phyloP scores from a whole-genome alignment of 2,329 filamentous ascomycete species.

The Lasiodiplodia sp. region DNA sequence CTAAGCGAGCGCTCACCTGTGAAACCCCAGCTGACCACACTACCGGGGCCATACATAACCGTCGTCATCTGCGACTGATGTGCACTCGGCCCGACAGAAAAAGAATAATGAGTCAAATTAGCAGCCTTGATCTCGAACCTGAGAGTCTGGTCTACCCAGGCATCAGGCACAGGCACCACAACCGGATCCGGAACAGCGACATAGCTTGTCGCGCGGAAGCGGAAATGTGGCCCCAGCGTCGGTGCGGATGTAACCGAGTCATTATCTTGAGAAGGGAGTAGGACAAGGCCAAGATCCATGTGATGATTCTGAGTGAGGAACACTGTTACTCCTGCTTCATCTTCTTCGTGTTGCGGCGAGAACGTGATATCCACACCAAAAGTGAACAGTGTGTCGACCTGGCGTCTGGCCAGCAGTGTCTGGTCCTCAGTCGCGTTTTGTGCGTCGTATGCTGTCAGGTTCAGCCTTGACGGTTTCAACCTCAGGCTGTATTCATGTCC shows the following conservation, averaged over 20 bases:
- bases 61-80: conserved; percentile 30
- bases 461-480: conserved; percentile 58
- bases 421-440: conserved; percentile 58
- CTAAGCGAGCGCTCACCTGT: conserved; percentile 30
- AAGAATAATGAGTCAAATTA: conserved; percentile 56
- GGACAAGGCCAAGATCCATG: conserved; percentile 53
- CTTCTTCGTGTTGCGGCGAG: conserved; percentile 44
- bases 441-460: conserved; percentile 62
- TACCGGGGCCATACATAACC: conserved; percentile 37
- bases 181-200: conserved; percentile 48
- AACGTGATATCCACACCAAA: conserved; percentile 59
- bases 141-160: conserved; percentile 48
- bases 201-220: conserved; percentile 55
- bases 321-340: conserved; percentile 61
- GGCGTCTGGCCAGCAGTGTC: conserved; percentile 62
- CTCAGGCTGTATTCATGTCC: conserved; percentile 55
- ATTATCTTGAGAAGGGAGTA: conserved; percentile 34
- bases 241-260: conserved; percentile 1
- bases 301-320: conserved; percentile 63
- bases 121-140: conserved; percentile 51
- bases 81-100: conserved; percentile 38
- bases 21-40: conserved; percentile 42
- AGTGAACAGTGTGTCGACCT: conserved; percentile 63
- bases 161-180: conserved; percentile 48
- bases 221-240: conserved; percentile 47